These are phyloP conservation scores for Sporothrix sp. DNA, from an alignment of 2,329 filamentous ascomycete genomes.

Conservation along the genomic window DNA sequence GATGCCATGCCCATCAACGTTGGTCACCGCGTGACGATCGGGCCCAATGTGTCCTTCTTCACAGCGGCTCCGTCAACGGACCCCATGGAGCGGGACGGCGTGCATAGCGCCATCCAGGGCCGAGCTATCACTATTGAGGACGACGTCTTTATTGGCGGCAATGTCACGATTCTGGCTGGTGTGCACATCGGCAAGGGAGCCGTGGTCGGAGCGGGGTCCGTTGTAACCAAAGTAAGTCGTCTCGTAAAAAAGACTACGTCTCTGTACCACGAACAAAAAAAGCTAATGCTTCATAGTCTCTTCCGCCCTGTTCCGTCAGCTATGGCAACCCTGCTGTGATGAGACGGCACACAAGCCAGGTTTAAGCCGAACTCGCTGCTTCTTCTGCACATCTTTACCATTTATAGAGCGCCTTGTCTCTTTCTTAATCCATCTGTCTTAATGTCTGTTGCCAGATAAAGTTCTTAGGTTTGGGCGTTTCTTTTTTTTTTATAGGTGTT, in stretches of 20 bases:
- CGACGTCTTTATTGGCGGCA: slow-evolving; percentile 74
- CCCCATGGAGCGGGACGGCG: slow-evolving; percentile 62
- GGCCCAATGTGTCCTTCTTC: slow-evolving; percentile 79
- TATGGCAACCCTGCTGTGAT: slow-evolving; percentile 19
- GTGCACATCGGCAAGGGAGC: slow-evolving; percentile 70
- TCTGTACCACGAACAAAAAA: no score
- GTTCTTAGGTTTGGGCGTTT: no score
- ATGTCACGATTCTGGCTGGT: slow-evolving; percentile 67
- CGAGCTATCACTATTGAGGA: slow-evolving; percentile 69
- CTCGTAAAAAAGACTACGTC: not conserved
- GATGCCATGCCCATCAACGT: slow-evolving; percentile 80
- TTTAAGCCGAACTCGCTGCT: not conserved
- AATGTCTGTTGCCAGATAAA: no score
- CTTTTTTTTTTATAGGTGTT: slow-evolving; percentile 6
- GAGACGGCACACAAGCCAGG: slow-evolving; percentile 14
- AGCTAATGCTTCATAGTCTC: slow-evolving; percentile 13
- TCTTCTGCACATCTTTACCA: not conserved
- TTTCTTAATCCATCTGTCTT: not conserved
- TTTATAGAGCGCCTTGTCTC: not conserved
- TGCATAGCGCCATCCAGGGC: slow-evolving; percentile 60
- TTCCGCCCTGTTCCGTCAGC: slow-evolving; percentile 19
- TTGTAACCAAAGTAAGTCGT: slow-evolving; percentile 61
- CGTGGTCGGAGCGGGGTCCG: slow-evolving; percentile 71
- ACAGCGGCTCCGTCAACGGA: slow-evolving; percentile 65
- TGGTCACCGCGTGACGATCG: slow-evolving; percentile 66